Evolutionary conservation across 805 yeast genomes (phyloP), one percentile per base, ranked within the genome.

Genomic region (Cyberlindnera subsufficiens): DNA sequence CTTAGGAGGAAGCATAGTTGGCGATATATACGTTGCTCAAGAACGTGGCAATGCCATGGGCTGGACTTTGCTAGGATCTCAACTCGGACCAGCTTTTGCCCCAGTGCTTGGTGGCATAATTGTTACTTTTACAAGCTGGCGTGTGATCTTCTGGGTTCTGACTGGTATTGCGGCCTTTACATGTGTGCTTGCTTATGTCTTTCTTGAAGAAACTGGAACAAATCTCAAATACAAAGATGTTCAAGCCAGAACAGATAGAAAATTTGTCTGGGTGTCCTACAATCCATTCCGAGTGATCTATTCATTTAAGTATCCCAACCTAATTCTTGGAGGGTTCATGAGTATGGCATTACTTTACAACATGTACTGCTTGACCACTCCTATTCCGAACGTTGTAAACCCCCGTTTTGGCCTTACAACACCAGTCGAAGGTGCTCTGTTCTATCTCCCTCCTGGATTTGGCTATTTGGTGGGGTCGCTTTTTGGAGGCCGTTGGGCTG

Each of bases 101-200:
- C 76, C 80, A 5, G 69, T 75, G 7, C 32, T 74, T n/a, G 82
- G 81, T 16, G 82, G 80, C 13, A 49, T 74, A 19, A 67, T 76
- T 36, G 71, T 75, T 17, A 75, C 74, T n/a, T 76, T 61, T 44
- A 67, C 73, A 0, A 47, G 60, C 17, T 77, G 82, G 82, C 58
- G 81, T 53, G 72, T 71, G 7, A 71, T 76, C 36, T 75, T 74
- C 52, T 72, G 66, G 63, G 64, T 73, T 3, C 63, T 74, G 48
- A 65, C 71, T 4, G 80, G 71, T 0, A 41, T 75, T 11, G 76
- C 76, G 3, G 65, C 50, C 1, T 36, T 60, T 15, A 55, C 65
- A 9, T 53, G 66, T 20, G 47, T 56, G 1, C 27, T 69, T 3
- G 67, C 69, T 0, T 39, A 65, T 6, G 51, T 74, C 29, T 64